Evolutionary conservation across 495 filamentous ascomycete species (phyloP).

Genomic region (Bryoglossum gracile): DNA sequence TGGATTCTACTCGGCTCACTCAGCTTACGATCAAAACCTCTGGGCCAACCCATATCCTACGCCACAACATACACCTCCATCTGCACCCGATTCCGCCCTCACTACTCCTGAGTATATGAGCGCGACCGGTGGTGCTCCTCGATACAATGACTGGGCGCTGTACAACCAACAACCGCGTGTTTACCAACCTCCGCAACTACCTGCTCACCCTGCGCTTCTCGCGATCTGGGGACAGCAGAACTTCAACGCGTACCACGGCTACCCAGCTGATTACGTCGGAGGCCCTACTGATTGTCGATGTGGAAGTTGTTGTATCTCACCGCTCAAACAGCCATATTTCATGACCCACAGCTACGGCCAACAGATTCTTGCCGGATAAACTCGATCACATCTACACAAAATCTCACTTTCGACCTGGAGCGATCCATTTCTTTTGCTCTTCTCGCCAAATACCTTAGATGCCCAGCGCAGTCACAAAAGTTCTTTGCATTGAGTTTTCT

Average conservation of each 20-base stretch:
- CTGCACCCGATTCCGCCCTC: constrained; percentile 24
- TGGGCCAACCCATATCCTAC: constrained; percentile 20
- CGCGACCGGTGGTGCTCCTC: constrained; percentile 22
- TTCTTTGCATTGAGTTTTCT: constrained; percentile 24
- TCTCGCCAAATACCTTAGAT: constrained; percentile 16
- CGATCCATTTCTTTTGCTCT: background rate
- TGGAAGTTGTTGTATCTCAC: constrained; percentile 21
- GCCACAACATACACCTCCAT: constrained; percentile 25
- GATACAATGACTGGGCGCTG: constrained; percentile 22
- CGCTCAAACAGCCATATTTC: constrained; percentile 21
- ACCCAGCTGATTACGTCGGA: constrained; percentile 19
- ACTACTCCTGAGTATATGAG: constrained; percentile 26
- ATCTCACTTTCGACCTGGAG: constrained; percentile 2
- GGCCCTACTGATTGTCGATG: constrained; percentile 15
- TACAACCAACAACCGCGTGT: constrained; percentile 17
- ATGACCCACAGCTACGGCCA: constrained; percentile 16
- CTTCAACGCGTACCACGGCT: constrained; percentile 6
- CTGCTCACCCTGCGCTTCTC: constrained; percentile 13
- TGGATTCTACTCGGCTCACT: constrained; percentile 2
- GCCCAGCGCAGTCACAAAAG: constrained; percentile 26
- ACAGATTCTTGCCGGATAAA: constrained; percentile 21
- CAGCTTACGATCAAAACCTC: constrained; percentile 19
- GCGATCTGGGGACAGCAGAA: too few relatives aligned
- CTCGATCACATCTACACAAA: background rate
- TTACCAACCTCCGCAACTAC: constrained; percentile 12